Evolutionary conservation across 2,329 filamentous ascomycete genomes (phyloP), one percentile per base, ranked within the genome.

Genomic region (Sclerotinia subarctica): DNA sequence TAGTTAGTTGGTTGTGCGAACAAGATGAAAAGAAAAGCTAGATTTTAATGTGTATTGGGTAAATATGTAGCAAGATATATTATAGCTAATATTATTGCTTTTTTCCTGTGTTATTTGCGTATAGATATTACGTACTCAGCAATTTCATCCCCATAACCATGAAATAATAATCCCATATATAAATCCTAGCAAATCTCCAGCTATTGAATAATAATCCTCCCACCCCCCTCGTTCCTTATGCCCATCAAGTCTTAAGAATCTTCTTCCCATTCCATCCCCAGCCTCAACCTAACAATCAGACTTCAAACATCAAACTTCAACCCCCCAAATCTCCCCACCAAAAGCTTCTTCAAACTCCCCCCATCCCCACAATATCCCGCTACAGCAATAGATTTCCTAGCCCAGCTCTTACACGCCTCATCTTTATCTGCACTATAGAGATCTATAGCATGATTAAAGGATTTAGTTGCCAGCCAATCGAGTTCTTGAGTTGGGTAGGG

Each of bases 391-490:
- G 78, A 75, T 56, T 78, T 78, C 5, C 68, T 73, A 3, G 76
- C 77, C 76, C 76, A 77, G n/a, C 78, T 76, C 70, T 82, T 84
- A 59, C 87, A 88, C 1, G 79, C 77, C 5, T 81, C 81, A 67
- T 86, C 83, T 32, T 90, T 82, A 1, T 83, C 81, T 1, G 79
- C 80, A 17, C 83, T 82, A 73, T 86, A 88, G n/a, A 86, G 82
- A 73, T 93, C 90, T 6, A 93, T 81, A 0, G 85, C 88, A 69
- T 88, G 87, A 72, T 94, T 94, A 77, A 90, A 93, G 0, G 85
- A 80, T 7, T 83, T 86, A 0, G 86, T 85, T 0, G 87, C 86
- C n/a, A 95, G 84, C 89, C 90, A 95, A 74, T 93, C 88, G 1
- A 94, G 79, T 75, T 95, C 92, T 4, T 85, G 83, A 0, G 80